A percentile compares a stretch with the other conserved stretches of the same genome.
phyloP scores from a whole-genome alignment of 1,139 yeast species.

The Petasospora fabianii region DNA sequence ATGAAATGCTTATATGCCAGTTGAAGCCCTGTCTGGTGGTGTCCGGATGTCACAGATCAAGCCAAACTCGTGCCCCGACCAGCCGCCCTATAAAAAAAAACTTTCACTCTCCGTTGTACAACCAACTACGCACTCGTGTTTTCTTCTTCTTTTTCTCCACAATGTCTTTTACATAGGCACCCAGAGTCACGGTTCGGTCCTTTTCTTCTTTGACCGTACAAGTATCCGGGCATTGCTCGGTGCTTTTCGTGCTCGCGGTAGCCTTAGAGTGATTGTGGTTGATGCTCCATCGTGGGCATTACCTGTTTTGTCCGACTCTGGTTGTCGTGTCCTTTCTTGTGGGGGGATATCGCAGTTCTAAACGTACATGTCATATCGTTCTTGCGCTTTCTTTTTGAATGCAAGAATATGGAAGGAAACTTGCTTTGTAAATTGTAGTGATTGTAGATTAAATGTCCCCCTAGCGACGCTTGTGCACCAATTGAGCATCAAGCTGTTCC shows the following conservation, averaged over 20 bases:
- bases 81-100: too few relatives aligned
- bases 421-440: conserved; percentile 2
- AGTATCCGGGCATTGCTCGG: conserved; percentile 26
- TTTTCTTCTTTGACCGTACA: conserved; percentile 33
- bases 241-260: conserved; percentile 83
- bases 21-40: too few relatives aligned
- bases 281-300: conserved; percentile 1
- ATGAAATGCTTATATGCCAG: too few relatives aligned
- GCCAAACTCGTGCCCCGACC: too few relatives aligned
- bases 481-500: conserved; percentile 51
- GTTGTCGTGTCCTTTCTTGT: conserved; percentile 53
- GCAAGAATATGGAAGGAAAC: not conserved
- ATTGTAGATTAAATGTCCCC: too few relatives aligned
- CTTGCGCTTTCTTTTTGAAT: not conserved
- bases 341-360: conserved; percentile 67
- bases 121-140: conserved; percentile 10
- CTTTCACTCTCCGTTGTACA: too few relatives aligned
- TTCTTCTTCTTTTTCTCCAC: conserved; percentile 40
- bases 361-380: conserved; percentile 46
- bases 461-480: too few relatives aligned
- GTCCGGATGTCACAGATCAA: too few relatives aligned
- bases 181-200: conserved; percentile 79
- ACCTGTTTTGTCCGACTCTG: conserved; percentile 50
- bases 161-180: conserved; percentile 84
- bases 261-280: conserved; percentile 59